phyloP scores from a whole-genome alignment of 1,284 basidiomycete species.

The Tranzscheliella williamsii region DNA sequence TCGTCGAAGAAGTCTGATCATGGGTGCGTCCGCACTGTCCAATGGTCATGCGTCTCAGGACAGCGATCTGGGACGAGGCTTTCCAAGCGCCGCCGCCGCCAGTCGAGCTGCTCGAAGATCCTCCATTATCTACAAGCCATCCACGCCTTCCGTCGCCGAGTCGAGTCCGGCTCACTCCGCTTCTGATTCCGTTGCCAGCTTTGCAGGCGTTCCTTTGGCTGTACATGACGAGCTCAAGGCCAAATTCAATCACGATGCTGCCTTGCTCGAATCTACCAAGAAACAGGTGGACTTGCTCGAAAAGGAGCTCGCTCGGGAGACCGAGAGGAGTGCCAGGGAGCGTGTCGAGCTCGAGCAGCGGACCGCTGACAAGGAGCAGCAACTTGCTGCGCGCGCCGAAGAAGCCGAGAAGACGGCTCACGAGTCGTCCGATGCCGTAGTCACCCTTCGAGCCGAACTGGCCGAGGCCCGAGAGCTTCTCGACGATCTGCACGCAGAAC shows the following conservation, averaged over 20 bases:
- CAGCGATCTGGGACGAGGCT: conserved; percentile 16
- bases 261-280: conserved; percentile 36
- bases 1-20: conserved; percentile 37
- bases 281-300: conserved; percentile 43
- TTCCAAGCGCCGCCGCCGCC: conserved; percentile 8
- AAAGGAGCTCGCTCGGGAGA: conserved; percentile 37
- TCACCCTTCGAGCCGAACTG: conserved; percentile 20
- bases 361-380: conserved; percentile 42
- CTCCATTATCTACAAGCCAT: conserved; percentile 45
- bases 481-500: conserved; percentile 52
- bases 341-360: conserved; percentile 49
- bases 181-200: conserved; percentile 18
- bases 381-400: conserved; percentile 31
- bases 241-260: conserved; percentile 37
- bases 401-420: conserved; percentile 27
- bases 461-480: conserved; percentile 21
- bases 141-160: conserved; percentile 16
- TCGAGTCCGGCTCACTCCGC: conserved; percentile 10
- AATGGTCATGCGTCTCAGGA: conserved; percentile 17
- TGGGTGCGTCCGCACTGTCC: conserved; percentile 7
- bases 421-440: conserved; percentile 8
- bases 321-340: conserved; percentile 30
- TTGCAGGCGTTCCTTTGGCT: conserved; percentile 32
- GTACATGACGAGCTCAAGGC: conserved; percentile 50
- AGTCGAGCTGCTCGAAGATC: conserved; percentile 21